Conservation (phyloP, 192 early-diverging fungal genomes). For the Martensiomyces pterosporus region DNA sequence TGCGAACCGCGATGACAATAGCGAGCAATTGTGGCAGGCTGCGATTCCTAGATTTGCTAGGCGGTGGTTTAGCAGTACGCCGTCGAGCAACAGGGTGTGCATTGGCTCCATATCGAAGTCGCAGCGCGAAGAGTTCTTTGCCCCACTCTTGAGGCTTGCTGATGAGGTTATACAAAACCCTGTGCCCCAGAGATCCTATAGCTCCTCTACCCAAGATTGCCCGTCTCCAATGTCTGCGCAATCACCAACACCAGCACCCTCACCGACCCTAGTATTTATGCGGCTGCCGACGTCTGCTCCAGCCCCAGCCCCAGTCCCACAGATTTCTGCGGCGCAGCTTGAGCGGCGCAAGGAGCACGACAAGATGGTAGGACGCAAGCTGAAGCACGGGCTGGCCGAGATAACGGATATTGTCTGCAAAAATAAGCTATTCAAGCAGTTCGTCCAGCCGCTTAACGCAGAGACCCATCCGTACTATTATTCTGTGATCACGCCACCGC, state of each 20-base stretch:
- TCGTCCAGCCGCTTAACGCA: constrained; percentile 47
- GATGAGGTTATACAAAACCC: too few relatives aligned
- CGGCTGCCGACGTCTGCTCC: too few relatives aligned
- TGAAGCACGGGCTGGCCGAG: constrained; percentile 49
- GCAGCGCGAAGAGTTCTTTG: constrained; percentile 16
- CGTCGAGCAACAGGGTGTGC: constrained; percentile 4
- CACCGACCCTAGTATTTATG: too few relatives aligned
- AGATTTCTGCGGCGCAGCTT: too few relatives aligned
- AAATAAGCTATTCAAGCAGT: constrained; percentile 43
- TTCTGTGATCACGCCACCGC: constrained; percentile 41
- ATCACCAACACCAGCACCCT: too few relatives aligned
- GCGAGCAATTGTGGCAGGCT: constrained; percentile 9
- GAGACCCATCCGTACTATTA: constrained; percentile 50
- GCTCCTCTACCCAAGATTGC: too few relatives aligned
- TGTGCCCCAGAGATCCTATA: too few relatives aligned
- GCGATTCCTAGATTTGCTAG: constrained; percentile 16
- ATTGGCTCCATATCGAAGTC: constrained; percentile 1
- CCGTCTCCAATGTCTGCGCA: too few relatives aligned
- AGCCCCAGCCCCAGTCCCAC: too few relatives aligned
- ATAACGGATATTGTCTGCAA: constrained; percentile 56
- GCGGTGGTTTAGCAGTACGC: constrained; percentile 11
- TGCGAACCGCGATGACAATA: constrained; percentile 16
- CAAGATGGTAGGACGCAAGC: constrained; percentile 53
- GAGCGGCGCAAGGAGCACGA: too few relatives aligned
- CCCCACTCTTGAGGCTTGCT: constrained; percentile 25